Evolutionary conservation across 768 basidiomycete genomes (phyloP), one percentile per base, ranked within the genome.

Genomic region (Mycena kentingensis): DNA sequence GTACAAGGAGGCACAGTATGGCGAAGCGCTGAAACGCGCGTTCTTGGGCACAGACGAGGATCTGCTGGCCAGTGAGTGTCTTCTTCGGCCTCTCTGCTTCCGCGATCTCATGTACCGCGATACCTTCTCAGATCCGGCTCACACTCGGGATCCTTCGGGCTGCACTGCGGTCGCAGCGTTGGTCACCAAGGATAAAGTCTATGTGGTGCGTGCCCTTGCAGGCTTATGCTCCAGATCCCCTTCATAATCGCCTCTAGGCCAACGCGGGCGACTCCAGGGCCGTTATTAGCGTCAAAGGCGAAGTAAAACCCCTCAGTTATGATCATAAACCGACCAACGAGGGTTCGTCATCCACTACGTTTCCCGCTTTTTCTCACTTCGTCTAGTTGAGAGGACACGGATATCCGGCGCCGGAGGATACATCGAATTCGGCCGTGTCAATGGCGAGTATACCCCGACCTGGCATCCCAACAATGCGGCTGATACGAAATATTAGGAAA

Each of bases 251-350:
- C 53, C 39, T 50, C 5, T 64, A 98, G 96, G 97, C 97, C 21
- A 99, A 99, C 68, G 92, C 97, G 21, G 97, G 97, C 35, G 97
- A 99, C 72, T 98, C 97, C 12, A 77, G 97, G 62, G 87, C 90
- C 18, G 92, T 99, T 22, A 75, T 99, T 57, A 83, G 87, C 29
- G 72, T 90, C 57, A 88, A 87, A 61, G 97, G 97, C 2, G 81
- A 86, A 62, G 95, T 84, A 15, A 91, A 95, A 64, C 80, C 91
- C 16, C 75, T 99, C 57, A 96, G 93, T 63, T 88, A 82, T 63
- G 97, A 99, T 69, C 97, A 99, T 70, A 99, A 99, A 68, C 97
- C 97, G 4, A 85, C 85, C 25, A 93, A 88, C 65, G 83, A 87
- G 60, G 76, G 91, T 92, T 41, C 32, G 21, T 26, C 36, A 25